These are phyloP conservation scores for Russula sp. DNA, from an alignment of 768 basidiomycete species.

Conservation along the genomic window DNA sequence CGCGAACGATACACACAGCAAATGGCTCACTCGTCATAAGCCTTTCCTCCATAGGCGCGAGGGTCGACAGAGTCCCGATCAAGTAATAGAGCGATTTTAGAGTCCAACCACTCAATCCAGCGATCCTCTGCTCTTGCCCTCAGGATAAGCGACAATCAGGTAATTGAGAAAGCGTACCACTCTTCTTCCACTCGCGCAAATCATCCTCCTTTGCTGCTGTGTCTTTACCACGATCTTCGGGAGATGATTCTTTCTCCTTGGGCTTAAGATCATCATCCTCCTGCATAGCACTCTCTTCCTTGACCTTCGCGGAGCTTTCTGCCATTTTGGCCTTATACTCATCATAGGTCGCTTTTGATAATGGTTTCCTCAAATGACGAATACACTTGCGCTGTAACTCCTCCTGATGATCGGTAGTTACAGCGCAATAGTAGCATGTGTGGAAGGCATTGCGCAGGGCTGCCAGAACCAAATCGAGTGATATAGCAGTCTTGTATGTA, in stretches of 20 bases:
- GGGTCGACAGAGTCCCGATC: constrained; percentile 78
- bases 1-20: constrained; percentile 5
- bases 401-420: constrained; percentile 88
- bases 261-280: constrained; percentile 27
- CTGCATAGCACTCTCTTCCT: constrained; percentile 44
- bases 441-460: constrained; percentile 90
- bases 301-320: constrained; percentile 36
- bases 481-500: constrained; percentile 55
- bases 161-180: constrained; percentile 44
- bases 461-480: constrained; percentile 88
- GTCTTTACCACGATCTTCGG: constrained; percentile 31
- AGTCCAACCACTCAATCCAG: constrained; percentile 87
- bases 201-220: constrained; percentile 33
- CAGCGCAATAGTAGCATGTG: constrained; percentile 97
- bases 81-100: constrained; percentile 76
- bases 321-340: constrained; percentile 53
- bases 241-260: constrained; percentile 33
- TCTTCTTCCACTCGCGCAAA: constrained; percentile 51
- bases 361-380: constrained; percentile 78
- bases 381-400: constrained; percentile 94
- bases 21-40: constrained; percentile 73
- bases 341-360: constrained; percentile 55
- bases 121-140: constrained; percentile 56
- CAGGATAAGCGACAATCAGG: constrained; percentile 11
- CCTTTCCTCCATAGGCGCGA: constrained; percentile 83